These are phyloP conservation scores for Rhododendron molle DNA, from an alignment of 148 eudicot genomes.

Conservation along the genomic window DNA sequence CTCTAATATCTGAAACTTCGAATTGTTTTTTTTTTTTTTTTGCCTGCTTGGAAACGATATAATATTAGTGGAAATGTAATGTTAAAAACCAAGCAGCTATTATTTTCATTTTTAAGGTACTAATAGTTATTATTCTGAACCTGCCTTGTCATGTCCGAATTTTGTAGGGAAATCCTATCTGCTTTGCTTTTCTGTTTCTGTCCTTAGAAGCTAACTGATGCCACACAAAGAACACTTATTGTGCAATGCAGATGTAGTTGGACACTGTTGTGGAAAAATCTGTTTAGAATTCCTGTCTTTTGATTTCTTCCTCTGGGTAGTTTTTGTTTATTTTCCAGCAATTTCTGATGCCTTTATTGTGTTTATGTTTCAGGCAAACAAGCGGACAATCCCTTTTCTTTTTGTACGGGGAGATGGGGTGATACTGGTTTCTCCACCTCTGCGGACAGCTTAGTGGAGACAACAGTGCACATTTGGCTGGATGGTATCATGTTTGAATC, in stretches of 20 bases:
- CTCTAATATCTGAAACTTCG: background rate
- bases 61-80: background rate
- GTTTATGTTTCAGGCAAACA: conserved; percentile 8
- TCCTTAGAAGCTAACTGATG: background rate
- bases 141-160: background rate
- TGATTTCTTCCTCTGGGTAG: background rate
- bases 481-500: background rate
- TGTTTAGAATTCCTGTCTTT: background rate
- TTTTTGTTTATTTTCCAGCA: background rate
- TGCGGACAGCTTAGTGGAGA: background rate
- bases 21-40: background rate
- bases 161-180: background rate
- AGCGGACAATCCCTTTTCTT: conserved; percentile 11
- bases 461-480: background rate
- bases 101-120: background rate
- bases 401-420: conserved; percentile 12
- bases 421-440: conserved; percentile 10
- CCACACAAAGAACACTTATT: background rate
- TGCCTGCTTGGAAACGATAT: background rate
- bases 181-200: background rate
- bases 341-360: background rate
- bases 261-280: background rate
- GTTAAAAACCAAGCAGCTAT: background rate
- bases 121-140: background rate
- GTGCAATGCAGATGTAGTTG: background rate